A percentile compares a stretch with the other conserved stretches of the same genome.
Conservation (phyloP, 75 land plant species). For the Larix kaempferi region DNA sequence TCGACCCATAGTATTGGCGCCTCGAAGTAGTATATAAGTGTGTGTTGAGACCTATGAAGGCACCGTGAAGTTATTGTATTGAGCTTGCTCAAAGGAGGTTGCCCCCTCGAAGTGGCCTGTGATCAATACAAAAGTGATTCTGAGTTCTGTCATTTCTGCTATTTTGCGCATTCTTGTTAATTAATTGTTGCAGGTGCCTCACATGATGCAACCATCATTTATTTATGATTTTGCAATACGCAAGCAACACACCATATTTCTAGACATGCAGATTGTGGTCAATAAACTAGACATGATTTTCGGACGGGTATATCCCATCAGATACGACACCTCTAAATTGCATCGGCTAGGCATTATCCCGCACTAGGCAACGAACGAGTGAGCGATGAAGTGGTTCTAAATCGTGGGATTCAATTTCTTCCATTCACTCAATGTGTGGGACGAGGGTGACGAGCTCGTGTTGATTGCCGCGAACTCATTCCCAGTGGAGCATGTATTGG, state of each 20-base stretch:
- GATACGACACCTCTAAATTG: slow-evolving; percentile 42
- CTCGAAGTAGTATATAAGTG: no score
- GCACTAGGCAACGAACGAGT: slow-evolving; percentile 35
- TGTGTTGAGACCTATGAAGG: no score
- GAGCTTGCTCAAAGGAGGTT: no score
- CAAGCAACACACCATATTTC: slow-evolving; percentile 42
- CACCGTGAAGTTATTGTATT: no score
- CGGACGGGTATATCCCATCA: slow-evolving; percentile 36
- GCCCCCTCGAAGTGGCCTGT: no score
- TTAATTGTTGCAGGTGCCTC: no score
- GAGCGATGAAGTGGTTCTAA: slow-evolving; percentile 62
- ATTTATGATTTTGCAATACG: slow-evolving; percentile 70
- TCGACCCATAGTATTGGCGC: no score
- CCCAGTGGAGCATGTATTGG: slow-evolving; percentile 46
- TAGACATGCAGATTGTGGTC: slow-evolving; percentile 53
- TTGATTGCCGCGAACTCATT: slow-evolving; percentile 54
- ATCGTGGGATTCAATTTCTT: slow-evolving; percentile 58
- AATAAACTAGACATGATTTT: slow-evolving; percentile 33
- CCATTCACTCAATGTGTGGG: slow-evolving; percentile 87
- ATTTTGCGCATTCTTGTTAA: no score
- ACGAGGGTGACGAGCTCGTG: slow-evolving; percentile 58
- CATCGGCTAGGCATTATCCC: slow-evolving; percentile 67
- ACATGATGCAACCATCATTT: slow-evolving; percentile 39
- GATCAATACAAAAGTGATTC: no score
- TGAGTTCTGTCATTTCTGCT: no score